Base-by-base conservation (phyloP, 805 yeast genomes). In the Candida corydali region DNA sequence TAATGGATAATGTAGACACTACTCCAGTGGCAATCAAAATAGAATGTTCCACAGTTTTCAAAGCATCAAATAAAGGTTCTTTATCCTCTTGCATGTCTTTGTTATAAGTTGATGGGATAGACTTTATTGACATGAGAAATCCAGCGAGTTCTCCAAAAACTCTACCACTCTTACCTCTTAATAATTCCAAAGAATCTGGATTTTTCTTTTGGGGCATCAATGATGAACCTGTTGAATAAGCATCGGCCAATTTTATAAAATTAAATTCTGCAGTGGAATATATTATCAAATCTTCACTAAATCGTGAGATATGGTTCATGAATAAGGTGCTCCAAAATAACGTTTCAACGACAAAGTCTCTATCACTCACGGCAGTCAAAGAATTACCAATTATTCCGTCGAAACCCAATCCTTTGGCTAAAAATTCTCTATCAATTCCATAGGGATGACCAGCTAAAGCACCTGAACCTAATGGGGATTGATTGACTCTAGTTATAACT, bases 371-470 rank as follows among this genome's bases (percentile, higher is more conserved):
- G 0, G 98, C 99, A n/a, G 91, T 78, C 50, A 93, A 69, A 1
- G 98, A 91, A 65, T 93, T 93, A 38, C 98, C 98, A 67, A 93
- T 89, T 32, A 86, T 88, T 4, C 88, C 81, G 38, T 70, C 63
- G 51, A 93, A 93, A 0, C 91, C 94, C 29, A 93, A 72, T 14
- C 79, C 84, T 33, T 73, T 54, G 17, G 97, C 96, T 47, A 93
- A 63, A 52, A 65, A 88, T 57, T 91, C 96, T 57, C 99, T 76
- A 63, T 93, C 98, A 47, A 93, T 86, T n/a, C 98, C 98, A 55
- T 89, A 93, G 26, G 99, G 98, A 59, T 93, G 98, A 39, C 99
- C 99, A 14, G 99, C 98, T 43, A 93, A 74, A 6, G 99, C 99
- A 52, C 99, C 99, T 4, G 91, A 80, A 38, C 99, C 99, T 43